Percentiles rank a stretch among this genome's conserved stretches.
These are phyloP conservation scores for Cynanchum wilfordii DNA, from an alignment of 257 asterid species.

Conservation along the genomic window DNA sequence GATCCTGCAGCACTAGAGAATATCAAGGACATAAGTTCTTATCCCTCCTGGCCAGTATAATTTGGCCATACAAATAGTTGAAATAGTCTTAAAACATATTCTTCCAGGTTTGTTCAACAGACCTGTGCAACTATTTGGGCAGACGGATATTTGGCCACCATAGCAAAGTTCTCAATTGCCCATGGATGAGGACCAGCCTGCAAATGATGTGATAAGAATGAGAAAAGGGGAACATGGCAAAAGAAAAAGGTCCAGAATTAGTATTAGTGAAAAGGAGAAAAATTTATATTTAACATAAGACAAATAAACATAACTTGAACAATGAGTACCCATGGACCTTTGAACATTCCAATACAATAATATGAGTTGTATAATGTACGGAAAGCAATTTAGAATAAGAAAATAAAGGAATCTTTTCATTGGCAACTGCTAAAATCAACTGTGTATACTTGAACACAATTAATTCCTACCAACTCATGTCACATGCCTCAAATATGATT, in stretches of 20 bases:
- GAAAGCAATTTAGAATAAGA: neutral
- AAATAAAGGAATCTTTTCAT: neutral
- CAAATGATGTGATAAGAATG: constrained; percentile 18
- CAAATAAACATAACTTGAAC: neutral
- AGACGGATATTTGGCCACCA: constrained; percentile 82
- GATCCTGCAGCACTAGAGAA: constrained; percentile 56
- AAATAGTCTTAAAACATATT: neutral
- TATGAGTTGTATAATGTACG: neutral
- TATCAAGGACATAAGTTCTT: constrained; percentile 19
- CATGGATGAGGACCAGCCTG: constrained; percentile 99
- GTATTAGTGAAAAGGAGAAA: neutral
- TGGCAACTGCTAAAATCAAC: neutral
- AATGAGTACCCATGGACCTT: neutral
- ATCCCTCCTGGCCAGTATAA: neutral
- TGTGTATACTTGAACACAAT: neutral
- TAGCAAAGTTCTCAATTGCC: constrained; percentile 84
- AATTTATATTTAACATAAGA: neutral
- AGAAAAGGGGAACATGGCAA: constrained; percentile 13
- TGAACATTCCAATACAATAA: neutral
- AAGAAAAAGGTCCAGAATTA: neutral
- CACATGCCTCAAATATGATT: neutral
- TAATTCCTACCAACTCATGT: neutral
- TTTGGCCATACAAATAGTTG: neutral
- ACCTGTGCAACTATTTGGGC: constrained; percentile 87
- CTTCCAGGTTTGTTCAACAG: constrained; percentile 19